Evolutionary conservation across 169 alveolate species (phyloP).

Genomic region (Cystoisospora suis): DNA sequence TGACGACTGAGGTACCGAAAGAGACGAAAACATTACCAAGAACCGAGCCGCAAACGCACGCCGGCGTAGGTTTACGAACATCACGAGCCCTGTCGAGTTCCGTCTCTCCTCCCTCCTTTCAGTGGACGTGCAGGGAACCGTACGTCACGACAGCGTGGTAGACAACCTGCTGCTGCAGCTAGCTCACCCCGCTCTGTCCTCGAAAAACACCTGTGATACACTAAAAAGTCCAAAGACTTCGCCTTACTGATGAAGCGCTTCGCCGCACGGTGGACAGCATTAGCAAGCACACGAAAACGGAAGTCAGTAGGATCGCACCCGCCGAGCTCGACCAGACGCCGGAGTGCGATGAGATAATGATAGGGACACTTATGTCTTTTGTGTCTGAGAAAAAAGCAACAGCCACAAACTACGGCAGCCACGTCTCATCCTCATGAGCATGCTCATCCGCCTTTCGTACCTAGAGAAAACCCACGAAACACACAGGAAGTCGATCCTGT

Average conservation of each 20-base stretch:
- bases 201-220: neutral
- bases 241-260: constrained; percentile 74
- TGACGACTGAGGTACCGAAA: neutral
- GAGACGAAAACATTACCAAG: neutral
- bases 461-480: too few species aligned
- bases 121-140: too few species aligned
- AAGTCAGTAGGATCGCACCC: constrained; percentile 80
- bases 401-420: too few species aligned
- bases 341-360: constrained; percentile 77
- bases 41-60: neutral
- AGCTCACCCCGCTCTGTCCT: too few species aligned
- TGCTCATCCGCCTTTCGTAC: too few species aligned
- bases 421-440: too few species aligned
- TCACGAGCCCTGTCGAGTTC: too few species aligned
- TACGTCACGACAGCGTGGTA: neutral
- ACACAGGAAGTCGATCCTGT: too few species aligned
- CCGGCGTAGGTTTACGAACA: neutral
- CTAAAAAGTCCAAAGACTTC: too few species aligned
- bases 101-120: too few species aligned
- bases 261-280: constrained; percentile 68
- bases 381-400: constrained; percentile 18
- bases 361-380: constrained; percentile 76
- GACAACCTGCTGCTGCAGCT: neutral
- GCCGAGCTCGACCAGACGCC: constrained; percentile 79
- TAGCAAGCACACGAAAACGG: constrained; percentile 78